A percentile compares a stretch with the other conserved stretches of the same genome.
Conservation (phyloP, 2,329 filamentous ascomycete species). For the Dactylellina haptotyla region DNA sequence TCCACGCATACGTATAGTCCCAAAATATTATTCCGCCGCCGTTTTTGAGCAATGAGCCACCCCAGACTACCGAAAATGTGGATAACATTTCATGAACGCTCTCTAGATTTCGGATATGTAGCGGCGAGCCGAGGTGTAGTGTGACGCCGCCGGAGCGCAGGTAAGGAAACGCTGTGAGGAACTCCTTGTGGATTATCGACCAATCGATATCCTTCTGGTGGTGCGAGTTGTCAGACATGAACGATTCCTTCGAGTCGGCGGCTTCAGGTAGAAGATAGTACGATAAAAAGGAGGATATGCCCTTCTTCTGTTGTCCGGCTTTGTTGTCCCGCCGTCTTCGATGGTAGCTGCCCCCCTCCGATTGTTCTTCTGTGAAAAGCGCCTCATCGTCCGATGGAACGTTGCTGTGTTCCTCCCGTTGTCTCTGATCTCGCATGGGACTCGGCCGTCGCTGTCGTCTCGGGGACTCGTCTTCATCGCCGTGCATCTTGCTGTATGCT, state of each 20-base stretch:
- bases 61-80: constrained; percentile 38
- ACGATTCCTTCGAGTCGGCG: constrained; percentile 46
- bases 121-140: constrained; percentile 43
- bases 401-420: constrained; percentile 16
- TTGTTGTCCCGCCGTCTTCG: constrained; percentile 18
- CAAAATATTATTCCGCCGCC: constrained; percentile 50
- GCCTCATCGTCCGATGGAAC: constrained; percentile 43
- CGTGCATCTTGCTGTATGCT: constrained; percentile 48
- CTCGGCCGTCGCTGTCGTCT: constrained; percentile 9
- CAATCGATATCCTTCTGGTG: constrained; percentile 41
- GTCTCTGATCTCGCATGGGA: constrained; percentile 5
- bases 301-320: constrained; percentile 27
- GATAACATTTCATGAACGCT: constrained; percentile 37
- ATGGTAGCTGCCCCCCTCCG: constrained; percentile 40
- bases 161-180: constrained; percentile 46
- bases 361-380: constrained; percentile 40
- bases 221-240: constrained; percentile 44
- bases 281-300: constrained; percentile 49
- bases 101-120: constrained; percentile 48
- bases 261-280: constrained; percentile 49
- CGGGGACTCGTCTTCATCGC: constrained; percentile 28
- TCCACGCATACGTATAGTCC: constrained; percentile 50
- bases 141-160: constrained; percentile 41
- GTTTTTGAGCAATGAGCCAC: constrained; percentile 39
- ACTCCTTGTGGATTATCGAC: constrained; percentile 49